Evolutionary conservation across 306 rosid genomes (phyloP).

Genomic region (Hippophae tibetana): DNA sequence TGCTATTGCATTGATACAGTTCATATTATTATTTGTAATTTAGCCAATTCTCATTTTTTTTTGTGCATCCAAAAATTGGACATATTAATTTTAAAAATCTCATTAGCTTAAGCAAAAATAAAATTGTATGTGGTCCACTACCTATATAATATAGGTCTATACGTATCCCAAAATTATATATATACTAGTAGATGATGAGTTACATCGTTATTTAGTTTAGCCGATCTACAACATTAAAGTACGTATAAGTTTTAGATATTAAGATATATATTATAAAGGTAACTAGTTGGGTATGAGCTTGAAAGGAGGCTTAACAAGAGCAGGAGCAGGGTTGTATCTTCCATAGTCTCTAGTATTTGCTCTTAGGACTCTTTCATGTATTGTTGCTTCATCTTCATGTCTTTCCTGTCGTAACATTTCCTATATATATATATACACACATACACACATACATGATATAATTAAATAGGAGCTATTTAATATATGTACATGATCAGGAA

Average conservation of each 20-base stretch:
- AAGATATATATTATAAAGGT: conserved; percentile 16
- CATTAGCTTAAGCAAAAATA: too few species aligned
- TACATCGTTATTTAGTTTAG: too few species aligned
- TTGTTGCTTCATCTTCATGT: conserved; percentile 6
- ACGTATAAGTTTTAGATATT: background rate
- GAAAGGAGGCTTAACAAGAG: conserved; percentile 86
- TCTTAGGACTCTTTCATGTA: conserved; percentile 76
- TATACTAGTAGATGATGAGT: too few species aligned
- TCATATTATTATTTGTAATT: too few species aligned
- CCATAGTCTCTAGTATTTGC: conserved; percentile 76
- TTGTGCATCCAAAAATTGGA: too few species aligned
- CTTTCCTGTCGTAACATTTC: conserved; percentile 19
- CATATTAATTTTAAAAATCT: too few species aligned
- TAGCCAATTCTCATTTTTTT: too few species aligned
- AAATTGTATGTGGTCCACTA: background rate
- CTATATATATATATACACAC: background rate
- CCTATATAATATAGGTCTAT: background rate
- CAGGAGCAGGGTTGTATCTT: conserved; percentile 78
- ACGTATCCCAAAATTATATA: background rate
- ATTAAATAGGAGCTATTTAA: too few species aligned
- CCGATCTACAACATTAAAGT: too few species aligned
- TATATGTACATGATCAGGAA: too few species aligned
- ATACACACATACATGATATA: background rate
- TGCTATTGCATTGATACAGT: too few species aligned
- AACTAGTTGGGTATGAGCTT: conserved; percentile 76